Evolutionary conservation across 805 yeast species (phyloP), one percentile per base, ranked within the genome.

Genomic region (Brettanomyces nanus): DNA sequence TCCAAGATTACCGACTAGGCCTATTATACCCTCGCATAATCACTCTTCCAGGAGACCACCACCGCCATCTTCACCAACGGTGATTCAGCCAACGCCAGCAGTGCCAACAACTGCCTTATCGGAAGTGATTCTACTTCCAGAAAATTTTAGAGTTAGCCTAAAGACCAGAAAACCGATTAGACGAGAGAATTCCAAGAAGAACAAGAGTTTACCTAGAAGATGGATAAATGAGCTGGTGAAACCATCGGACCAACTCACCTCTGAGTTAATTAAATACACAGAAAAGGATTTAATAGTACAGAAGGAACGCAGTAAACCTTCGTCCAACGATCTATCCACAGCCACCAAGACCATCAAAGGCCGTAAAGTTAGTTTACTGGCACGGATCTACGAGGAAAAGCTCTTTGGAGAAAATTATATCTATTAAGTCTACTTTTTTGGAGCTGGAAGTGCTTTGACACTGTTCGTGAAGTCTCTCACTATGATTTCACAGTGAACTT

Each of bases 401-500:
- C 41, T 54, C 6, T 32, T 57, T 36, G 45, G 37, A 28, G 28
- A 29, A n/a, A n/a, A n/a, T n/a, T n/a, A n/a, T n/a, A n/a, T n/a
- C n/a, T n/a, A n/a, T n/a, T 9, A 23, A 23, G 26, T n/a, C 40
- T 39, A 48, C 35, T 48, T 41, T 33, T 46, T 46, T 38, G 58
- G 56, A 18, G 55, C 43, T 26, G 57, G 53, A 22, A 54, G 35
- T 14, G 48, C 27, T 29, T 53, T 55, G 13, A 38, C 49, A 37
- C 69, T 59, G 52, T 76, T 69, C 18, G 69, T 69, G 54, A 85
- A 90, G 46, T 87, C 96, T 45, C 95, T 72, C 13, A 92, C 87
- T 4, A 80, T 69, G 36, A 89, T 77, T 36, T 73, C 80, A 60
- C 98, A 92, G 34, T 70, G 68, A 21, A 83, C 80, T 51, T 90